These are phyloP conservation scores for Starmerella davenportii DNA, from an alignment of 805 yeast species.

Conservation along the genomic window DNA sequence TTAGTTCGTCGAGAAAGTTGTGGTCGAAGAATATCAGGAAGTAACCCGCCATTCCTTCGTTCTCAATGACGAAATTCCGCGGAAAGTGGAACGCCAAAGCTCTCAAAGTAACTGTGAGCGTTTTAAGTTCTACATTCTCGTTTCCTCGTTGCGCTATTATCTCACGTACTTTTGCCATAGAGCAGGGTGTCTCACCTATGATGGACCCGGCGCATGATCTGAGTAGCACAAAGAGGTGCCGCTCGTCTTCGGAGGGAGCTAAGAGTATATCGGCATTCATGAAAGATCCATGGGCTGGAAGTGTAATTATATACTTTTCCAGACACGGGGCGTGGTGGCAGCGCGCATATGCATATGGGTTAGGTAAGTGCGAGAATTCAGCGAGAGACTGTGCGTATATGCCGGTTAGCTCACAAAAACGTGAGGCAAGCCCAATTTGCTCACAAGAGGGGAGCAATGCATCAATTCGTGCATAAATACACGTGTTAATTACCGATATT, in stretches of 20 bases:
- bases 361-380: too few relatives aligned
- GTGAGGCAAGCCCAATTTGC: too few relatives aligned
- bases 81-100: neutral
- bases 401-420: too few relatives aligned
- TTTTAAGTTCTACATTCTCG: neutral
- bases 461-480: too few relatives aligned
- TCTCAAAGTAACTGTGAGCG: neutral
- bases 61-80: constrained; percentile 4
- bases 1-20: neutral
- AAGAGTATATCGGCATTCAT: too few relatives aligned
- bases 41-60: constrained; percentile 4
- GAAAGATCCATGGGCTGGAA: too few relatives aligned
- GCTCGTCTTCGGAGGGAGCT: too few relatives aligned
- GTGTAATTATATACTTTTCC: neutral
- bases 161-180: neutral
- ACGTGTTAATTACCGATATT: too few relatives aligned
- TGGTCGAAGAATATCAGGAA: constrained; percentile 6
- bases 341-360: neutral
- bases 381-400: too few relatives aligned
- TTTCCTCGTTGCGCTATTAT: neutral
- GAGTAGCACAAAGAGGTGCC: neutral
- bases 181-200: neutral
- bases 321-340: neutral
- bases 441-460: too few relatives aligned
- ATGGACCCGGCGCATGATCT: neutral